Base-by-base conservation (phyloP, 371 early-diverging fungal genomes). In the Mortierella sp. region DNA sequence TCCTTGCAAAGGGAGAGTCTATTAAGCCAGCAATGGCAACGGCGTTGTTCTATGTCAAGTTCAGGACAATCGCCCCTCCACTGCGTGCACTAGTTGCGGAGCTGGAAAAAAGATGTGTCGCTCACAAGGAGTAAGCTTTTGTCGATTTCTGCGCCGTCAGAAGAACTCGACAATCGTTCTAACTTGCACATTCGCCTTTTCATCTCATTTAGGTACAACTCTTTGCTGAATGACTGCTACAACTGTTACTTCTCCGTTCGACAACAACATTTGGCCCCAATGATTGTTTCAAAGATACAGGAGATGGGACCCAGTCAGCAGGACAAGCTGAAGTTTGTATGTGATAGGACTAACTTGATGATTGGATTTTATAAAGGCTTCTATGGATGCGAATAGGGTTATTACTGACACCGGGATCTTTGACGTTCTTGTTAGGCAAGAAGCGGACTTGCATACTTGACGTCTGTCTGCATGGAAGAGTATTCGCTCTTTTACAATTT, bases 401-500 rank as follows among this genome's bases (percentile, higher is more conserved):
- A 3, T 37, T 9, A 4, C 67, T 67, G 67, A 73, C 21, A 43
- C 61, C 51, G 71, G 44, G 46, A 13, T 37, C 74, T 13, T 54
- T 46, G 26, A 50, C 13, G 64, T 43, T 74, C 11, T 48, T 64
- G 53, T 0, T 72, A 96, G 95, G 92, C 95, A 5, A 89, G 93
- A 57, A 92, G 91, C 77, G 96, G 96, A 24, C 93, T 95, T 76
- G 95, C 94, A 0, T 96, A 96, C 82, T 90, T 97, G 89, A 90
- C 93, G 81, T 90, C 91, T 69, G 89, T 96, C 34, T 97, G 96
- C 73, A 89, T 91, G 31, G 97, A 97, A 70, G 98, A 98, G 83
- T 92, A 92, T 76, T 88, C 90, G 6, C 88, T 97, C 43, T 97
- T 94, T 83, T 90, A 89, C 72, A 93, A 93, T 43, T 95, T 96